These are phyloP conservation scores for Chaetomium fimeti DNA, from an alignment of 495 filamentous ascomycete species.

Conservation along the genomic window DNA sequence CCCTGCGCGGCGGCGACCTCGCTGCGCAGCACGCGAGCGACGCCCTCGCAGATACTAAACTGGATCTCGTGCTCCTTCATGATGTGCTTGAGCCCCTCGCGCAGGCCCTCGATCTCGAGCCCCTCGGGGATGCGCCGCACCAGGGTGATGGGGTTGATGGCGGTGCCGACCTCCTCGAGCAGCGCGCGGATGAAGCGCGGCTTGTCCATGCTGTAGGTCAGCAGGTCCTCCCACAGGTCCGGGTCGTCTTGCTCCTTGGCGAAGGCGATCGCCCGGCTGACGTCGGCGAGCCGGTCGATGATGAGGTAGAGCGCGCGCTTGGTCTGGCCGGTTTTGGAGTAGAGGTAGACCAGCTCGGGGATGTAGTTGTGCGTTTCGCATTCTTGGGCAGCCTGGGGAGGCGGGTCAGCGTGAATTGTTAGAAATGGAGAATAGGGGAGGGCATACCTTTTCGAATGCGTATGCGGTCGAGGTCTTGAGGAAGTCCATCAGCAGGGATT, in stretches of 20 bases:
- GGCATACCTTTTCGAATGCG: conserved; percentile 63
- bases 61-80: conserved; percentile 93
- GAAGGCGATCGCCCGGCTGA: conserved; percentile 87
- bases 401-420: conserved; percentile 17
- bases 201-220: conserved; percentile 95
- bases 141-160: conserved; percentile 84
- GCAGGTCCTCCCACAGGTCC: conserved; percentile 90
- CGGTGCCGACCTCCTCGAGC: conserved; percentile 88
- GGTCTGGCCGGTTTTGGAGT: conserved; percentile 90
- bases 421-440: background rate
- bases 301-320: conserved; percentile 88
- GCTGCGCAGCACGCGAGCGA: conserved; percentile 77
- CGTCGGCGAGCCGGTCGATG: conserved; percentile 81
- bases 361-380: conserved; percentile 78
- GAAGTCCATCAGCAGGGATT: conserved; percentile 76
- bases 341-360: conserved; percentile 86
- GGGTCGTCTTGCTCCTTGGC: conserved; percentile 88
- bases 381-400: conserved; percentile 60
- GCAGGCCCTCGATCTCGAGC: conserved; percentile 82
- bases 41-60: conserved; percentile 83
- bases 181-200: conserved; percentile 89
- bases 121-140: conserved; percentile 89
- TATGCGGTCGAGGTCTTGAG: conserved; percentile 82
- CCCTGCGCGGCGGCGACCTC: conserved; percentile 85
- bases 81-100: conserved; percentile 79